Evolutionary conservation across 1,284 basidiomycete genomes (phyloP), one percentile per base, ranked within the genome.

Genomic region (Pseudozyma pruni): DNA sequence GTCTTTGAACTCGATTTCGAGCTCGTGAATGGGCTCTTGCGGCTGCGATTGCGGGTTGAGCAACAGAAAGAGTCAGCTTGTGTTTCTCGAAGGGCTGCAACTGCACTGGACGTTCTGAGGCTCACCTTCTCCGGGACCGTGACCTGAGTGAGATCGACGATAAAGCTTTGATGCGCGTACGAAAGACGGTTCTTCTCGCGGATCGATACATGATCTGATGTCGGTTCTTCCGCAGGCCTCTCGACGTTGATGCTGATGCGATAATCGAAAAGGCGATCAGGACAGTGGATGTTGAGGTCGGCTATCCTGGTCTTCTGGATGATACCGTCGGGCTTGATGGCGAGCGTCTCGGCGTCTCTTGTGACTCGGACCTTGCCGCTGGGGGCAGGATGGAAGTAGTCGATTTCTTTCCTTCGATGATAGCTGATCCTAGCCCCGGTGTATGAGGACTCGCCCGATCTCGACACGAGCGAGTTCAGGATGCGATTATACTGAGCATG

Each of bases 111-210:
- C 3, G 13, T 5, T 6, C 4, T 11, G 8, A 40, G 23, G 16
- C 62, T 59, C 34, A 76, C 75, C 34, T 68, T 72, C 25, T 76
- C 70, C 29, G 79, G n/a, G 71, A 74, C 33, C 53, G 72, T 88
- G 45, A 98, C 95, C 82, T 94, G 92, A 0, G 95, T 98, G 42
- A 98, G 86, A 84, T 98, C 95, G 67, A 98, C 90, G 73, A 87
- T 87, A 81, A 93, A 93, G 64, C 94, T 89, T 83, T 97, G 93
- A 83, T 98, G 94, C 2, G 89, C 85, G 82, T 98, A 98, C 72
- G 91, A 92, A 78, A 97, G 86, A 33, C 96, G 87, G 83, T 98
- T 93, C 96, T 98, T 84, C 87, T 87, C 62, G 92, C 88, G 27
- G 88, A 54, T 55, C 22, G 81, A 83, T 33, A 62, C 60, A 46